phyloP scores from a whole-genome alignment of 2,329 filamentous ascomycete species.

The Diaporthe sp. region DNA sequence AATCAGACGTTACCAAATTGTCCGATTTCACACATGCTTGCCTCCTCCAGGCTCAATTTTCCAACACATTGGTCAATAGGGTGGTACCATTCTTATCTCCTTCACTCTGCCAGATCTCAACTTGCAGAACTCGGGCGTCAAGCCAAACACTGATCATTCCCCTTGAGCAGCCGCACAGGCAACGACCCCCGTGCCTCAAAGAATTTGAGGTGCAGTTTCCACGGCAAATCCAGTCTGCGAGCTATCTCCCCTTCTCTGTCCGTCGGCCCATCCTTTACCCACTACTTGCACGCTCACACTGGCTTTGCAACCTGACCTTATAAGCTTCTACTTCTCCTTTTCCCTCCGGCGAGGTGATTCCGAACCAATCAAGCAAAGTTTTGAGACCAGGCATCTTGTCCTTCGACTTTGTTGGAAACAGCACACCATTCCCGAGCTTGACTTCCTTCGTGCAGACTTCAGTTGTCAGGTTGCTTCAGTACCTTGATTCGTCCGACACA shows the following conservation, averaged over 20 bases:
- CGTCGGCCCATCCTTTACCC: not conserved
- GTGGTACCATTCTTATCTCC: not conserved
- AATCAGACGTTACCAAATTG: not conserved
- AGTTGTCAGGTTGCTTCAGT: not conserved
- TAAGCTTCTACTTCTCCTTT: not conserved
- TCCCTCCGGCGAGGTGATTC: rapidly evolving
- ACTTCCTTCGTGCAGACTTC: rapidly evolving
- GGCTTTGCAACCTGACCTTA: not conserved
- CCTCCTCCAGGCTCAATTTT: not conserved
- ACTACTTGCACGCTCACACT: not conserved
- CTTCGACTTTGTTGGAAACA: not conserved
- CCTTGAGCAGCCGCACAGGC: rapidly evolving
- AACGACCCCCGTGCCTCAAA: not conserved
- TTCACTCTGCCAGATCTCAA: not conserved
- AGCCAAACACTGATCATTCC: not conserved
- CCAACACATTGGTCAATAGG: not conserved
- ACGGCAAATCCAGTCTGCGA: not conserved
- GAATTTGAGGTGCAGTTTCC: not conserved
- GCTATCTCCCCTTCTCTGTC: not conserved
- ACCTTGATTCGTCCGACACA: not conserved
- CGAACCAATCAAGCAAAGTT: not conserved
- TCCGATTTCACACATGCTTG: not conserved
- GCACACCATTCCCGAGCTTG: too few species aligned
- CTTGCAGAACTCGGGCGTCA: not conserved
- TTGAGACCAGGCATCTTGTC: not conserved